phyloP scores from a whole-genome alignment of 176 grass and related monocot genomes.

The Miscanthus lutarioriparius region DNA sequence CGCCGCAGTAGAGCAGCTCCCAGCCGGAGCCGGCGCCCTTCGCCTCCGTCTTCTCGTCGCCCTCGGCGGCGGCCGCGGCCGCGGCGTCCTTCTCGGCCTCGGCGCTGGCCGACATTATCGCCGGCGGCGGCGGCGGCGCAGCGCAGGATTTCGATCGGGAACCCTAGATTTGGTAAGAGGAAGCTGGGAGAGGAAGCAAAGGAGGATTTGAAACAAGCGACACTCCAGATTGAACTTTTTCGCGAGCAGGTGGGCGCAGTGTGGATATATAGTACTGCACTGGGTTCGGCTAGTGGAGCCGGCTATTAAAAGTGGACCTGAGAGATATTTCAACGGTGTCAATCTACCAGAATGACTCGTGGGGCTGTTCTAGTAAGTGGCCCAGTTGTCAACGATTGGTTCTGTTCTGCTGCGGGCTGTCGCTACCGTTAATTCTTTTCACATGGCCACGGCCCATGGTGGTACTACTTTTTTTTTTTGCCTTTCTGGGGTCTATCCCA shows the following conservation, averaged over 20 bases:
- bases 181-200: slow-evolving; percentile 35
- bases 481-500: too few species aligned
- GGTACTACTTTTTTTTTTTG: background rate
- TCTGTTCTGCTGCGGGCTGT: background rate
- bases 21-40: slow-evolving; percentile 28
- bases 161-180: slow-evolving; percentile 59
- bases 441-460: background rate
- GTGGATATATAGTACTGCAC: slow-evolving; percentile 17
- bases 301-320: background rate
- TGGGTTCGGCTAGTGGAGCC: slow-evolving; percentile 19
- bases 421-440: background rate
- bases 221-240: slow-evolving; percentile 15
- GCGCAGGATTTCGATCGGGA: slow-evolving; percentile 45
- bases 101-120: slow-evolving; percentile 63
- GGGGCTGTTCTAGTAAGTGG: background rate
- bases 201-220: slow-evolving; percentile 36
- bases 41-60: slow-evolving; percentile 46
- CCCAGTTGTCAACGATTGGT: background rate
- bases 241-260: background rate
- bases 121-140: background rate
- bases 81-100: slow-evolving; percentile 42
- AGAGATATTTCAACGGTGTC: background rate
- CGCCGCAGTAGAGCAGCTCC: slow-evolving; percentile 88
- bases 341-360: background rate
- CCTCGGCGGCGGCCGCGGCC: background rate